Evolutionary conservation across 2,329 filamentous ascomycete species (phyloP), one percentile per base, ranked within the genome.

Genomic region (Colletotrichum sp.): DNA sequence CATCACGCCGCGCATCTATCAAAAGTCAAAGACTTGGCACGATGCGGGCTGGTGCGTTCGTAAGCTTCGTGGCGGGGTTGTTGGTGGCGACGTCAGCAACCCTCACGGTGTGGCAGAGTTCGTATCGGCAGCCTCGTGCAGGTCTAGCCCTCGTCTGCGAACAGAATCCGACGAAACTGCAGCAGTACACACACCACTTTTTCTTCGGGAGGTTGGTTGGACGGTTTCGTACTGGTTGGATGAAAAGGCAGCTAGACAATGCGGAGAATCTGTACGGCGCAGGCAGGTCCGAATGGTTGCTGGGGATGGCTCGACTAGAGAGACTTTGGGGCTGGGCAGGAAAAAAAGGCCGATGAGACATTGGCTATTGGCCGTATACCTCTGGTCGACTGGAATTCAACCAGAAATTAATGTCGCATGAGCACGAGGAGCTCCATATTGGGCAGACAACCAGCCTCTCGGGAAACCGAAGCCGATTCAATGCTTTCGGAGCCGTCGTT

Each of bases 31-130:
- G 30, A 18, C 28, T 36, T 16, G 30, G n/a, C 28, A 28, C 48
- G 13, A 63, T 32, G 68, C 55, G 71, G 39, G 52, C 34, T 36
- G 67, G 43, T 60, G 43, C 32, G 57, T 60, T 72, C 63, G 73
- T 73, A 61, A 69, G 28, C 70, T 65, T n/a, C 16, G 57, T 59
- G 64, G 70, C 64, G 64, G 69, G 61, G 64, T 72, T 15, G n/a
- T 72, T 43, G 32, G 55, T 21, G 32, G 24, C 13, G 15, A 63
- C 55, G 36, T 34, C 34, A 55, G 21, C 43, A 43, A 55, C 39
- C 21, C 32, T 39, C 34, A 24, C 28, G 28, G 21, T 13, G 61
- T 64, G 32, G 34, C 32, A 59, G 43, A 68, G 30, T 59, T 75
- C 57, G 70, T 73, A 73, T 69, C 64, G 59, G 70, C 64, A 52